A percentile compares a stretch with the other conserved stretches of the same genome.
Conservation (phyloP, 2,329 filamentous ascomycete species). For the Colletotrichum tofieldiae region DNA sequence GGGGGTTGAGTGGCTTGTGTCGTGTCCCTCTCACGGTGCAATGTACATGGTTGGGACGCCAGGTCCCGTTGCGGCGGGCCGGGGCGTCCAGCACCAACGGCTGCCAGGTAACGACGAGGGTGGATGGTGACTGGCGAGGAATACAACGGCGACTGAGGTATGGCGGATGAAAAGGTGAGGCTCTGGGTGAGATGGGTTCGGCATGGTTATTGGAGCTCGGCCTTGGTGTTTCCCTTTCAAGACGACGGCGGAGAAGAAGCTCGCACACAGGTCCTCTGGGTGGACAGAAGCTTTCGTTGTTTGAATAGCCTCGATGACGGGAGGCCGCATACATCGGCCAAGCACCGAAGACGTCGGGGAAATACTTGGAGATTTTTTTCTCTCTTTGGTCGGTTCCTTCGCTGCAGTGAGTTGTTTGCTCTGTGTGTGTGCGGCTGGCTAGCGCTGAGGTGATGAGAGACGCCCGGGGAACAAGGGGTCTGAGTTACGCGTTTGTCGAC, state of each 20-base stretch:
- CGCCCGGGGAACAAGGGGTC: background rate
- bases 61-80: background rate
- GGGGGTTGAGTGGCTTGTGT: background rate
- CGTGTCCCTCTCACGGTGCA: background rate
- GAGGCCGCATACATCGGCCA: background rate
- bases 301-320: background rate
- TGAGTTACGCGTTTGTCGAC: background rate
- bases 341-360: background rate
- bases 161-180: background rate
- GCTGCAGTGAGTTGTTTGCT: background rate
- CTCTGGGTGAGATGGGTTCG: background rate
- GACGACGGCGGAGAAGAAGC: background rate
- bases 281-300: background rate
- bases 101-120: background rate
- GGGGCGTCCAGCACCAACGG: background rate
- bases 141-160: background rate
- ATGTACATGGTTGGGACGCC: background rate
- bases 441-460: background rate
- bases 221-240: no score
- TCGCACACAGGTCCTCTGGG: background rate
- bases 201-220: background rate
- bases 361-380: background rate
- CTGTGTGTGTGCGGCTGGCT: background rate
- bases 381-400: background rate
- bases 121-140: background rate